Base-by-base conservation (phyloP, 352 stramenopile genomes). In the Phytopythium chamaehyphon region DNA sequence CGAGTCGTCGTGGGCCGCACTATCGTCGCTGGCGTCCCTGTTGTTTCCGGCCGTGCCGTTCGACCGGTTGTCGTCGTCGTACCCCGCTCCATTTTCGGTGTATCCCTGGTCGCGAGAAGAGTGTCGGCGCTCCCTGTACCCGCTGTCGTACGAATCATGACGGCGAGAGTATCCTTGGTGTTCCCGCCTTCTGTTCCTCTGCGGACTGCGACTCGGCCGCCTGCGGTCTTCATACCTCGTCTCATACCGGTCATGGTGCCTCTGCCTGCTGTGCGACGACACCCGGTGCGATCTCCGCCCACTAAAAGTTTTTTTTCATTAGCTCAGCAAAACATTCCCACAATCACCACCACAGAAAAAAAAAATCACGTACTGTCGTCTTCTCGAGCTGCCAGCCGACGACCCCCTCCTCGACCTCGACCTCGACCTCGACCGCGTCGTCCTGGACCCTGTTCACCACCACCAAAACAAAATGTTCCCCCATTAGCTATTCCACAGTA, bases 1-100 rank as follows among this genome's bases (percentile, higher is more conserved):
- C 15, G 80, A 92, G 66, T 95, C 83, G 54, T 94, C 83, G 36
- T 94, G 83, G 18, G 64, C 60, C 23, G 67, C 79, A 50, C 83
- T 94, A 57, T 88, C 82, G 14, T 90, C 83, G 37, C 75, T 89
- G 5, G 64, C 71, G 36, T 86, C 78, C 42, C 73, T 78, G 46
- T 72, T 39, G 28, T 19, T 28, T 2, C 18, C 18, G 7, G 36
- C 14, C 15, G 21, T 33, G 26, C 44, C 44, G n/a, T 43, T 43
- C 9, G 55, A 59, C 31, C 44, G 43, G 2, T n/a, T 50, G 33
- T 40, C 55, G 43, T 54, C 47, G 10, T 42, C 55, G 23, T 63
- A 51, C 0, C 43, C 47, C 18, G 43, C 53, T 14, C 55, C 51
- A 24, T 55, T 26, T 15, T 40, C 47, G 16, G 64, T 56, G 18